phyloP scores from a whole-genome alignment of 106 monocot species.

The Dioscorea dumetorum region DNA sequence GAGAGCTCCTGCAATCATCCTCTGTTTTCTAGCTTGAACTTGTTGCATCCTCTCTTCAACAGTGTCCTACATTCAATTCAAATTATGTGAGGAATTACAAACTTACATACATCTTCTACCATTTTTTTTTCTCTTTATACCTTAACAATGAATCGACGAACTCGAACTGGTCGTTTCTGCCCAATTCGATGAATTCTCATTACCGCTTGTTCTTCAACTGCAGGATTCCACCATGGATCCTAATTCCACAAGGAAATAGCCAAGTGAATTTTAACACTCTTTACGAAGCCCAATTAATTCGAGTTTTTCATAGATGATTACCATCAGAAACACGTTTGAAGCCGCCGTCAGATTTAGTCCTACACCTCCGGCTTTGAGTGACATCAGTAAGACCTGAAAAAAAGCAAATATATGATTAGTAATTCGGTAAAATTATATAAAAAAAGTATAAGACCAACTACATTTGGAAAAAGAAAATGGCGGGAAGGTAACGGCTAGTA shows the following conservation, averaged over 20 bases:
- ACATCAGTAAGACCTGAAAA: conserved; percentile 65
- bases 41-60: conserved; percentile 86
- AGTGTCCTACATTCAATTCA: conserved; percentile 34
- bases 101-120: too few relatives aligned
- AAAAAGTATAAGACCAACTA: too few relatives aligned
- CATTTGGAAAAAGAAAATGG: too few relatives aligned
- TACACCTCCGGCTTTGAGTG: conserved; percentile 89
- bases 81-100: too few relatives aligned
- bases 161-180: conserved; percentile 68
- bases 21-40: conserved; percentile 78
- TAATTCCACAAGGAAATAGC: conserved; percentile 2
- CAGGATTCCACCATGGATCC: conserved; percentile 99
- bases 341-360: conserved; percentile 90
- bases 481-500: too few relatives aligned
- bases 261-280: too few relatives aligned
- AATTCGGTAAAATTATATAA: too few relatives aligned
- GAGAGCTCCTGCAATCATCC: conserved; percentile 81
- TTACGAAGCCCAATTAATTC: too few relatives aligned
- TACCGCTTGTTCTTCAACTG: conserved; percentile 94
- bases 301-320: conserved; percentile 6
- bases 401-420: neutral
- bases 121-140: conserved; percentile 5
- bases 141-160: conserved; percentile 84
- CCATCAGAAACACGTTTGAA: conserved; percentile 87
- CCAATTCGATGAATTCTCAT: conserved; percentile 92